phyloP scores from a whole-genome alignment of 805 yeast genomes.

The Candida nitratophila region DNA sequence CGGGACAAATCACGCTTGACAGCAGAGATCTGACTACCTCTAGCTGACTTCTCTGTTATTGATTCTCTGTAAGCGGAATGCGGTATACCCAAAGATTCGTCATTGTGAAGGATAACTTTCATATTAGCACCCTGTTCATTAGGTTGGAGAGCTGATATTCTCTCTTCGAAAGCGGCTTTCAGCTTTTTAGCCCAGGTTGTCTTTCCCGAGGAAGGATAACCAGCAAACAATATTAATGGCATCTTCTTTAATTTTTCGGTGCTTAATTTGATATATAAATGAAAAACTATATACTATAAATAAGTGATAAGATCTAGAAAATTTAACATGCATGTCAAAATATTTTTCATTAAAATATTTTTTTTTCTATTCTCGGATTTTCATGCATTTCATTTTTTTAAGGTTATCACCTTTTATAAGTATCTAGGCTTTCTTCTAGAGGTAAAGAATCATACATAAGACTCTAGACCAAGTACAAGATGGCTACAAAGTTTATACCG shows the following conservation, averaged over 20 bases:
- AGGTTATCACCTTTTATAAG: too few species aligned
- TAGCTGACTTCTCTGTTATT: conserved; percentile 66
- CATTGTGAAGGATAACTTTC: conserved; percentile 64
- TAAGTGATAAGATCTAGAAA: too few species aligned
- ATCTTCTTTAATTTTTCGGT: conserved; percentile 37
- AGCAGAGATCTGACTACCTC: conserved; percentile 84
- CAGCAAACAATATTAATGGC: conserved; percentile 84
- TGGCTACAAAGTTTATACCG: conserved; percentile 44
- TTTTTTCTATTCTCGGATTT: too few species aligned
- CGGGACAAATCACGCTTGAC: conserved; percentile 74
- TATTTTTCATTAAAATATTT: too few species aligned
- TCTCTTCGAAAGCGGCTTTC: conserved; percentile 36
- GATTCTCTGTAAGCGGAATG: conserved; percentile 68
- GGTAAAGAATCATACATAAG: too few species aligned
- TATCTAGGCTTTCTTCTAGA: too few species aligned
- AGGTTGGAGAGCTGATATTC: conserved; percentile 31
- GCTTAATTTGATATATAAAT: too few species aligned
- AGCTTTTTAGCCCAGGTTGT: conserved; percentile 63
- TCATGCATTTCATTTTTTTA: too few species aligned
- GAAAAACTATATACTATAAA: too few species aligned
- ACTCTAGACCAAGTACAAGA: too few species aligned
- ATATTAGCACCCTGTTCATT: conserved; percentile 47
- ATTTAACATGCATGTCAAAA: too few species aligned
- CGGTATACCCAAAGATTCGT: conserved; percentile 66
- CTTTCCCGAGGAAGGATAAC: conserved; percentile 83